Evolutionary conservation across 768 basidiomycete genomes (phyloP).

Genomic region (Amanita muscaria): DNA sequence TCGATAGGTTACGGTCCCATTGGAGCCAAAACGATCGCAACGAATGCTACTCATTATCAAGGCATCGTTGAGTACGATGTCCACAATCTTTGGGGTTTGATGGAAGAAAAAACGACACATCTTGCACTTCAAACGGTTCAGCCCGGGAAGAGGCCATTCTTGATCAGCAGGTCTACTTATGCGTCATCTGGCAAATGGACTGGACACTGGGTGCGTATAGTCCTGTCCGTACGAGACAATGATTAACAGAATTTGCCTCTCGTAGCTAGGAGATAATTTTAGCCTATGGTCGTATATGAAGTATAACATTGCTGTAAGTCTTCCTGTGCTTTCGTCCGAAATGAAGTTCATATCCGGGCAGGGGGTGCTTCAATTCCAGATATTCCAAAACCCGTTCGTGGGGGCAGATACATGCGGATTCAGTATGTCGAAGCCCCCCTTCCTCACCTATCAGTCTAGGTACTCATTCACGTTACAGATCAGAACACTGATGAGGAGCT

Average conservation of each 20-base stretch:
- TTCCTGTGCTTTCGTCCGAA: no score
- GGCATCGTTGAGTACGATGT: conserved; percentile 58
- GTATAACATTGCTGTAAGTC: conserved; percentile 41
- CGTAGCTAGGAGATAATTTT: conserved; percentile 69
- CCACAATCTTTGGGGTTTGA: conserved; percentile 64
- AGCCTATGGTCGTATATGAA: conserved; percentile 69
- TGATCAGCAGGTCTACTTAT: conserved; percentile 65
- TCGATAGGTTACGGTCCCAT: conserved; percentile 43
- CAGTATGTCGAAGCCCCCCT: conserved; percentile 28
- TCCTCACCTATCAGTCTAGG: no score
- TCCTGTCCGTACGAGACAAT: no score
- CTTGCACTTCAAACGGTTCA: conserved; percentile 44
- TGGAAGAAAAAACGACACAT: conserved; percentile 63
- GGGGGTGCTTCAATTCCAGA: conserved; percentile 74
- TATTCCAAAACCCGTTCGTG: conserved; percentile 79
- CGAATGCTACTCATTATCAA: conserved; percentile 60
- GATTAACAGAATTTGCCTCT: not conserved
- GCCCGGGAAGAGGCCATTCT: conserved; percentile 57
- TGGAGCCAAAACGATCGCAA: conserved; percentile 49
- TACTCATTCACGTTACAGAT: conserved; percentile 19
- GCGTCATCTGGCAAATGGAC: conserved; percentile 61
- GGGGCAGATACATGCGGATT: conserved; percentile 75
- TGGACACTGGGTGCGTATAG: conserved; percentile 58
- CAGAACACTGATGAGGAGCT: conserved; percentile 74
- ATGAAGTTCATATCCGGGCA: conserved; percentile 21